Percentiles rank a stretch among this genome's conserved stretches.
Evolutionary conservation across 345 rosid species (phyloP).

Genomic region (Heritiera fomes): DNA sequence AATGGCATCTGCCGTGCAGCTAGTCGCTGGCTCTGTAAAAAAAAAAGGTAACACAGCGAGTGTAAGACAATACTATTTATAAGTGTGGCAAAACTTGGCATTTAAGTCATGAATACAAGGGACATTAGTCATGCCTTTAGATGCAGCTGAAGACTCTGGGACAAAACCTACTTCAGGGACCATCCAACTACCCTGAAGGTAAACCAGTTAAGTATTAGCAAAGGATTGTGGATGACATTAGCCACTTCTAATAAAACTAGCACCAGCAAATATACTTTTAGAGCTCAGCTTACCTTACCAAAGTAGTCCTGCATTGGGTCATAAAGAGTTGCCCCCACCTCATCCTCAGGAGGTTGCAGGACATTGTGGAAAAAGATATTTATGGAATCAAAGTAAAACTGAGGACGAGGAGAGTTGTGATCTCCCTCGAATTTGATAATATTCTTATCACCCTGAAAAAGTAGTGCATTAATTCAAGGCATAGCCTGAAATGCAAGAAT

Average conservation of each 20-base stretch:
- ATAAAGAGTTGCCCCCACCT: conserved; percentile 54
- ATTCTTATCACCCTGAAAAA: conserved; percentile 93
- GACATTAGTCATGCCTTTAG: conserved; percentile 43
- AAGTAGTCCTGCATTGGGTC: conserved; percentile 66
- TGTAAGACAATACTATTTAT: conserved; percentile 17
- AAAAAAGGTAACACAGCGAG: conserved; percentile 14
- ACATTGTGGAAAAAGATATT: conserved; percentile 96
- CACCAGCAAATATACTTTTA: conserved; percentile 15
- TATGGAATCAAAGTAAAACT: conserved; percentile 89
- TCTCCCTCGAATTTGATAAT: conserved; percentile 98
- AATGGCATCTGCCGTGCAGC: conserved; percentile 54
- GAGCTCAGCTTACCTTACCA: conserved; percentile 69
- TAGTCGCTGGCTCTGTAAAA: conserved; percentile 46
- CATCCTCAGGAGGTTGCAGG: conserved; percentile 87
- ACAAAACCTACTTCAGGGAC: conserved; percentile 44
- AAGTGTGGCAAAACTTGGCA: conserved; percentile 16
- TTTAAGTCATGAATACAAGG: conserved; percentile 14
- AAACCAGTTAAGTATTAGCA: conserved; percentile 35
- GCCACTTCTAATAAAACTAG: conserved; percentile 24
- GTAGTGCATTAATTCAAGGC: conserved; percentile 21
- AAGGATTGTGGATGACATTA: conserved; percentile 23
- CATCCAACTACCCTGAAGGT: conserved; percentile 66
- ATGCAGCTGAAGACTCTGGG: conserved; percentile 52
- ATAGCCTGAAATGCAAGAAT: conserved; percentile 14
- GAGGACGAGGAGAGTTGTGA: conserved; percentile 97